These are phyloP conservation scores for Melaleuca alternifolia DNA, from an alignment of 345 rosid species.

Conservation along the genomic window DNA sequence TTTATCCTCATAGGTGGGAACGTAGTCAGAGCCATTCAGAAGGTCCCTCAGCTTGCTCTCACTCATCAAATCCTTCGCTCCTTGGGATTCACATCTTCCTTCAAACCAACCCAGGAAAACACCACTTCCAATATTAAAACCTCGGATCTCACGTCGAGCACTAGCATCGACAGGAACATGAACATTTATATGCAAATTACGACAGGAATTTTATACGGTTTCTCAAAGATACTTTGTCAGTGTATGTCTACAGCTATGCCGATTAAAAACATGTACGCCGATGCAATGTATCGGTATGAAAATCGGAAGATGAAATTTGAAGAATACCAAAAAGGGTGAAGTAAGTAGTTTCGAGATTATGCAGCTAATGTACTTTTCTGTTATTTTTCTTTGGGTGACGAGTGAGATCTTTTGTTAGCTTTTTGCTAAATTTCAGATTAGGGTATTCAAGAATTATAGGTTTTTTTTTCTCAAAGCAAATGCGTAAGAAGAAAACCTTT, in stretches of 20 bases:
- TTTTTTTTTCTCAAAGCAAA: neutral
- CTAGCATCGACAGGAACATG: neutral
- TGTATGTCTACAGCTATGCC: neutral
- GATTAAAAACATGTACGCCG: neutral
- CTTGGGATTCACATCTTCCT: constrained; percentile 63
- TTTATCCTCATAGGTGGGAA: constrained; percentile 89
- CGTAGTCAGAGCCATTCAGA: constrained; percentile 61
- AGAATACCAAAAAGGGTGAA: neutral
- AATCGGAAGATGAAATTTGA: neutral
- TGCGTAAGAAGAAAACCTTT: neutral
- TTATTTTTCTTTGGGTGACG: neutral
- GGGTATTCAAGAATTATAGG: neutral
- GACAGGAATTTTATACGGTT: neutral
- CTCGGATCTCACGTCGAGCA: neutral
- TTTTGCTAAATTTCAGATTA: neutral
- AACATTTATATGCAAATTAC: neutral
- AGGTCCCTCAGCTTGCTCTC: constrained; percentile 68
- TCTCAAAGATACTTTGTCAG: neutral
- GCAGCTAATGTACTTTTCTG: neutral
- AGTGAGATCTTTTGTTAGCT: neutral
- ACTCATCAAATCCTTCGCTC: constrained; percentile 68
- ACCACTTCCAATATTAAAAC: neutral
- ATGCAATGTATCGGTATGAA: neutral
- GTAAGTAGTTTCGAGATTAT: neutral
- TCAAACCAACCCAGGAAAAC: neutral